These are phyloP conservation scores for Pestalotiopsis sp. DNA, from an alignment of 2,329 filamentous ascomycete species.

Conservation along the genomic window DNA sequence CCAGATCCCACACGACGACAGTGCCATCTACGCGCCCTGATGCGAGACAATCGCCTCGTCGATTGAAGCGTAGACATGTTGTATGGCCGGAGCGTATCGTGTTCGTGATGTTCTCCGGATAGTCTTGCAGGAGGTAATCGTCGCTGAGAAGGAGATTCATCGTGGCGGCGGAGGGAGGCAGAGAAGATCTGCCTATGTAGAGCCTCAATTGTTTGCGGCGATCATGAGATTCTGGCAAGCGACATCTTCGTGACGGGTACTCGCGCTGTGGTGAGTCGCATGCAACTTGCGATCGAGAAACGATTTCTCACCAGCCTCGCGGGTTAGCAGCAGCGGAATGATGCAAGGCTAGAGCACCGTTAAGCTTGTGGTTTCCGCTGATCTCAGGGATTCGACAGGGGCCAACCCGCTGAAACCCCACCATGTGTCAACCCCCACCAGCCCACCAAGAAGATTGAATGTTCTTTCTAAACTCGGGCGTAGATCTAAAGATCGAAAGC, in stretches of 20 bases:
- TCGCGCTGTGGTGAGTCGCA: neutral
- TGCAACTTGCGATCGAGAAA: conserved; percentile 3
- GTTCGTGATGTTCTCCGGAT: conserved; percentile 86
- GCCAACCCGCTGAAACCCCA: conserved; percentile 10
- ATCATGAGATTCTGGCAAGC: neutral
- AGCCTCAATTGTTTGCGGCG: neutral
- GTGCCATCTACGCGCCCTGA: conserved; percentile 93
- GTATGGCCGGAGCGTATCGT: conserved; percentile 76
- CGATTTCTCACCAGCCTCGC: conserved; percentile 13
- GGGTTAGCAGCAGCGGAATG: conserved; percentile 3
- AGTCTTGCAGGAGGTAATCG: conserved; percentile 73
- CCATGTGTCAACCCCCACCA: conserved; percentile 10
- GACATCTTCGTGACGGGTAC: neutral
- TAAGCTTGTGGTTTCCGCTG: neutral
- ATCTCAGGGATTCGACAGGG: conserved; percentile 15
- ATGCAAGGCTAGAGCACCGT: conserved; percentile 17
- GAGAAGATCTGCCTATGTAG: no score
- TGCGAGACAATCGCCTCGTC: conserved; percentile 90
- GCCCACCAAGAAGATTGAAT: conserved; percentile 5
- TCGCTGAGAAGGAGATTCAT: conserved; percentile 66
- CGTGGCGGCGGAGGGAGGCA: conserved; percentile 15
- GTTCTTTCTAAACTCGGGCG: neutral
- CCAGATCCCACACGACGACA: conserved; percentile 94
- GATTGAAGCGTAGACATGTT: conserved; percentile 81
- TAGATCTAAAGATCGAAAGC: neutral